Percentiles rank a stretch among this genome's conserved stretches.
Evolutionary conservation across 805 yeast species (phyloP).

Genomic region (Blastobotrys mokoenaii): DNA sequence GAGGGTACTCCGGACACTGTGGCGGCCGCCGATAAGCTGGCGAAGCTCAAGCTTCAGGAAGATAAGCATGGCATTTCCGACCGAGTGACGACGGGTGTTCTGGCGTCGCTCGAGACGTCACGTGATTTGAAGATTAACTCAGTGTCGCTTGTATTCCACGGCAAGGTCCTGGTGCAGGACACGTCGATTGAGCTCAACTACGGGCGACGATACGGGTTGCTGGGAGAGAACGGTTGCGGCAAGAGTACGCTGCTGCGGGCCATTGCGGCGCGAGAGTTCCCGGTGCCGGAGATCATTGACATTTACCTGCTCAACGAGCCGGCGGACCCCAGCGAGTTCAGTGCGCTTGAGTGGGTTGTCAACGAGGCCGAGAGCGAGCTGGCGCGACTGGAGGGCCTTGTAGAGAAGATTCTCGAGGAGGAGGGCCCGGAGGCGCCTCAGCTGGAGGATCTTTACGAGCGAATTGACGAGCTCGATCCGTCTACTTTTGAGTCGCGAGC

Average conservation of each 20-base stretch:
- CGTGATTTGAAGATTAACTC: slow-evolving; percentile 90
- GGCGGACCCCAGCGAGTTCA: slow-evolving; percentile 84
- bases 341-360: slow-evolving; percentile 94
- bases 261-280: slow-evolving; percentile 92
- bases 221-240: slow-evolving; percentile 99
- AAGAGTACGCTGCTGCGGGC: slow-evolving; percentile 92
- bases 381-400: slow-evolving; percentile 81
- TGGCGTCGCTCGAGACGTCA: slow-evolving; percentile 79
- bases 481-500: slow-evolving; percentile 94
- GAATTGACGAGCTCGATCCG: slow-evolving; percentile 94
- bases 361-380: slow-evolving; percentile 92
- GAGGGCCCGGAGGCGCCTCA: slow-evolving; percentile 91
- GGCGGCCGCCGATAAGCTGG: slow-evolving; percentile 67
- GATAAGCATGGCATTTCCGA: slow-evolving; percentile 93
- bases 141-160: slow-evolving; percentile 89
- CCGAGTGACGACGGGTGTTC: slow-evolving; percentile 96
- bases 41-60: slow-evolving; percentile 82
- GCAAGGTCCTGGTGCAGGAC: slow-evolving; percentile 92
- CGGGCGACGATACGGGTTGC: slow-evolving; percentile 94
- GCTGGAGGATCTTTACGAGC: slow-evolving; percentile 86
- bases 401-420: slow-evolving; percentile 78
- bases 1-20: slow-evolving; percentile 34
- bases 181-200: slow-evolving; percentile 86
- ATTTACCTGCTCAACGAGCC: slow-evolving; percentile 93
- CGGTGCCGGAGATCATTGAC: slow-evolving; percentile 87